Base-by-base conservation (phyloP, 2,329 filamentous ascomycete species). In the Waltergamsia citrina region DNA sequence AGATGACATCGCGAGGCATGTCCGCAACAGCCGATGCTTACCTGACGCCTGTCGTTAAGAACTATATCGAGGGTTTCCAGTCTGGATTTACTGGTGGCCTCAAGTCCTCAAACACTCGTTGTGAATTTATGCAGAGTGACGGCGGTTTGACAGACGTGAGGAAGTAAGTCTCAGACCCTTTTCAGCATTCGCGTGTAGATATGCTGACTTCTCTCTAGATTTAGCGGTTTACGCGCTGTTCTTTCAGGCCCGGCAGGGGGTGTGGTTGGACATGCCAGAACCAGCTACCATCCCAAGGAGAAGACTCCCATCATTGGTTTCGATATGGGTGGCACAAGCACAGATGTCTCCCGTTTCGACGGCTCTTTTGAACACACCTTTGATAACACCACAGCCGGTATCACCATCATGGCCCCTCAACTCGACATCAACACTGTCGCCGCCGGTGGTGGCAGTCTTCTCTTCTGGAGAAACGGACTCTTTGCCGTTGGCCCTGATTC, bases 341-440 rank as follows among this genome's bases (percentile, higher is more conserved):
- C 88, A 1, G 88, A 95, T 54, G 85, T 94, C 8, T 93, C 85
- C 20, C 70, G 88, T 32, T 95, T 90, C 46, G 85, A 14, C 69
- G 84, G 37, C 88, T 93, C 49, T 86, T 22, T 36, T 7, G 37
- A 94, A 47, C 88, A 95, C 48, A 86, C 93, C 1, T 94, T 94
- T 45, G 88, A 94, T 57, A 94, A 86, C 0, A 94, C 85, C 1
- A 93, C 86, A 1, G 88, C 88, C 0, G 88, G 87, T n/a, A 84
- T 94, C 1, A 90, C 87, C 1, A 92, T 94, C 18, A 86, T 94
- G 49, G 88, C 84, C 1, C 88, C 88, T 0, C 87, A 94, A 49
- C 69, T 94, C 0, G 87, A 94, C 49, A 94, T 94, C 60, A 94
- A 94, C 54, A 95, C 88, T 0, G 88, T 95, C 2, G 88, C 88